Evolutionary conservation across 148 eudicot species (phyloP).

Genomic region (Diospyros lotus): DNA sequence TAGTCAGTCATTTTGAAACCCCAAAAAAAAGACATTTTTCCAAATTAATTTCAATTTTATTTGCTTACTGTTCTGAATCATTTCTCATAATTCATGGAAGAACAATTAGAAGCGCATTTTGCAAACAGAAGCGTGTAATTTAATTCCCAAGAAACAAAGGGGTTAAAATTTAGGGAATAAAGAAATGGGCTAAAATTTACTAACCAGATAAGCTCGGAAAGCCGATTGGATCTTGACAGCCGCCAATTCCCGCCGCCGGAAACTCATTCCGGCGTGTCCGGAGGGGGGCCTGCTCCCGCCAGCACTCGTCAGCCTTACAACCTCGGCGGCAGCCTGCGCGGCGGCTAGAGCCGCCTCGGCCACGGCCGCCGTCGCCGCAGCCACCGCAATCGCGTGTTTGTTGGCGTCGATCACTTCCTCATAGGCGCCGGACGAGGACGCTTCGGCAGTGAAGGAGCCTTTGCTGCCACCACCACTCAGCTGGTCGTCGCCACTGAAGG

Average conservation of each 20-base stretch:
- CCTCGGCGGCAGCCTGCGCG: constrained; percentile 92
- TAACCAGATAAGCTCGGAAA: constrained; percentile 89
- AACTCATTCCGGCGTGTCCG: constrained; percentile 9
- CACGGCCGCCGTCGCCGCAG: constrained; percentile 86
- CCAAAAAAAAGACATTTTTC: too few species aligned
- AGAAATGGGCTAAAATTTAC: constrained; percentile 17
- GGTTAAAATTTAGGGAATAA: too few species aligned
- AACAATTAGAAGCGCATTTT: too few species aligned
- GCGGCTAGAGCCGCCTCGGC: constrained; percentile 94
- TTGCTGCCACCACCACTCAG: not conserved
- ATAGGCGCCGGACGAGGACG: constrained; percentile 8
- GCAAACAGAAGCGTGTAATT: too few species aligned
- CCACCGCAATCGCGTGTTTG: constrained; percentile 89
- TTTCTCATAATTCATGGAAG: too few species aligned
- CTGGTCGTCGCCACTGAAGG: not conserved
- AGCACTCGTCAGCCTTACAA: constrained; percentile 63
- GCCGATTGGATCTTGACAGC: constrained; percentile 89
- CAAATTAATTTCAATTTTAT: too few species aligned
- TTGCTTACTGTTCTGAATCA: too few species aligned
- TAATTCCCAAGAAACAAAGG: too few species aligned
- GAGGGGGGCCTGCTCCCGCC: constrained; percentile 16
- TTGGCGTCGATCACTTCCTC: constrained; percentile 39
- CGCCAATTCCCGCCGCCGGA: constrained; percentile 40
- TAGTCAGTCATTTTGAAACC: too few species aligned
- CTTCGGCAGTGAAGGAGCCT: not conserved